A percentile compares a stretch with the other conserved stretches of the same genome.
phyloP scores from a whole-genome alignment of 768 basidiomycete genomes.

The Calocera viscosa region DNA sequence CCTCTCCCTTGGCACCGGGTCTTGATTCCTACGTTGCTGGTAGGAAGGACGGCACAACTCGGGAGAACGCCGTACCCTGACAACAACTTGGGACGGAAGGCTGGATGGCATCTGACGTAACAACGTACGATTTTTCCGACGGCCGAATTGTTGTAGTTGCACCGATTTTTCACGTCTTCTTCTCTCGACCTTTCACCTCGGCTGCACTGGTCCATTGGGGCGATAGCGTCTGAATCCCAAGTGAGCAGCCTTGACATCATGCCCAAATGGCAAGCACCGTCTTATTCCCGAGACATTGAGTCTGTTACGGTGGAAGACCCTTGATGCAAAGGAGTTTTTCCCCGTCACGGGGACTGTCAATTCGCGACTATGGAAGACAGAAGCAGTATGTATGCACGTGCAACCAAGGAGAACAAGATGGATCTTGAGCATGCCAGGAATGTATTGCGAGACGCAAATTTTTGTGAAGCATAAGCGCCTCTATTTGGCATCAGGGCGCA shows the following conservation, averaged over 20 bases:
- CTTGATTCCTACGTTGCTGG: neutral
- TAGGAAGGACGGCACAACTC: neutral
- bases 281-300: neutral
- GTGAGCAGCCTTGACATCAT: neutral
- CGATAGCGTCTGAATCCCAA: neutral
- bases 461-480: neutral
- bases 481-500: conserved; percentile 71
- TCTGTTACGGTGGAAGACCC: neutral
- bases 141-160: no score
- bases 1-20: neutral
- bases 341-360: neutral
- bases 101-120: no score
- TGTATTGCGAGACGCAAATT: neutral
- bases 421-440: neutral
- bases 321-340: conserved; percentile 3
- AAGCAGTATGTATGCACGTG: conserved; percentile 5
- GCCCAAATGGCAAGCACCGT: neutral
- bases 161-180: no score
- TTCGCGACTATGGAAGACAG: conserved; percentile 4
- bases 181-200: neutral
- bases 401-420: conserved; percentile 2
- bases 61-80: neutral
- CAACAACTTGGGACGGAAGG: no score
- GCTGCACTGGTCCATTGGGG: neutral
- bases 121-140: no score